Conservation (phyloP, 305 asterid species). For the Fraxinus latifolia region DNA sequence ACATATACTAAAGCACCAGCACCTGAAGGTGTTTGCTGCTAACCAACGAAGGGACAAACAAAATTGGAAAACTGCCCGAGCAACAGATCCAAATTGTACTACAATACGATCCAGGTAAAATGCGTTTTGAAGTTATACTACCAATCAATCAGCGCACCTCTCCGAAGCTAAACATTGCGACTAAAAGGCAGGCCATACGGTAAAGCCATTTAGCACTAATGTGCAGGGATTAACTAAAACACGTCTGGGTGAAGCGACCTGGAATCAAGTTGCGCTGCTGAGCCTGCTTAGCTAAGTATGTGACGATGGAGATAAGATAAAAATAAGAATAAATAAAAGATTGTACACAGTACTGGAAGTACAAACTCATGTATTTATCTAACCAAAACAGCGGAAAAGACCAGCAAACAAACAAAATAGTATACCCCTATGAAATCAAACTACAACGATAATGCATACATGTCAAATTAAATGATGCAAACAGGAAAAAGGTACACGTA, state of each 20-base stretch:
- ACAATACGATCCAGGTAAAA: neutral
- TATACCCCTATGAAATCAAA: neutral
- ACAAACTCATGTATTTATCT: neutral
- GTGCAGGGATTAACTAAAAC: constrained; percentile 35
- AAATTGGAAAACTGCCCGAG: neutral
- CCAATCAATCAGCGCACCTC: neutral
- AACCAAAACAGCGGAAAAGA: neutral
- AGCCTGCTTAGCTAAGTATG: constrained; percentile 44
- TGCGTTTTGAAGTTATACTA: neutral
- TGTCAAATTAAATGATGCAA: neutral
- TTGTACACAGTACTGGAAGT: neutral
- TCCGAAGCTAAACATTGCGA: too few relatives aligned
- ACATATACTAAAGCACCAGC: neutral
- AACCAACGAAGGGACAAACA: neutral
- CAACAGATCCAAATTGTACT: neutral
- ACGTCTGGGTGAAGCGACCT: constrained; percentile 78
- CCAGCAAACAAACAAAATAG: neutral
- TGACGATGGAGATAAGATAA: neutral
- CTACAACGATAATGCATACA: neutral
- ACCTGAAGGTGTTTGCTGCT: neutral
- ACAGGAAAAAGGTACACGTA: neutral
- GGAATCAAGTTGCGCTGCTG: constrained; percentile 65
- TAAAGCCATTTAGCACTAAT: neutral
- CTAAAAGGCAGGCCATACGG: too few relatives aligned
- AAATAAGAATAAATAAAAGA: neutral